These are phyloP conservation scores for Cicer chorassanicum DNA, from an alignment of 306 rosid species.

Conservation along the genomic window DNA sequence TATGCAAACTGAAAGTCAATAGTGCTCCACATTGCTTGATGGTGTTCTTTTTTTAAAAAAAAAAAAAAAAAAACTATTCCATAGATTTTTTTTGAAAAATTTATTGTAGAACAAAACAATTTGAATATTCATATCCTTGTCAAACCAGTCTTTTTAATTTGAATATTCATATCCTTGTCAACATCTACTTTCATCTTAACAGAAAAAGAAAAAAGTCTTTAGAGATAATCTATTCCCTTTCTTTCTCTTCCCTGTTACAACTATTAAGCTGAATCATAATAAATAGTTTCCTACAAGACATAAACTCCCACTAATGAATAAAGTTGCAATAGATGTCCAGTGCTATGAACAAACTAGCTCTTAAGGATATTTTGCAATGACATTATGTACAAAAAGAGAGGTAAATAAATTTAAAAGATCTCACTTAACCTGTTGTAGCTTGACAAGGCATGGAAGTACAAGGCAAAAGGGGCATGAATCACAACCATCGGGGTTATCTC, in stretches of 20 bases:
- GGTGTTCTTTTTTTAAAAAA: too few species aligned
- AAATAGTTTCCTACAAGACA: constrained; percentile 33
- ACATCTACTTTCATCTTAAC: constrained; percentile 29
- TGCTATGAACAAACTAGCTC: constrained; percentile 25
- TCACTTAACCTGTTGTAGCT: constrained; percentile 87
- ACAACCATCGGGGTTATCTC: constrained; percentile 87
- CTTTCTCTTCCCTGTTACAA: constrained; percentile 30
- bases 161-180: constrained; percentile 19
- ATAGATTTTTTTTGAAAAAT: too few species aligned
- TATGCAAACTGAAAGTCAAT: constrained; percentile 23
- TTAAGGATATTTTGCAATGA: constrained; percentile 29
- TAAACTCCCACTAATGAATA: constrained; percentile 24
- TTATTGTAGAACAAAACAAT: too few species aligned
- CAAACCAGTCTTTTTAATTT: constrained; percentile 4
- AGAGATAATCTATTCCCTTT: neutral
- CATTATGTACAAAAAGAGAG: constrained; percentile 24
- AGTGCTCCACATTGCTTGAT: constrained; percentile 7
- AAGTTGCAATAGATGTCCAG: constrained; percentile 19
- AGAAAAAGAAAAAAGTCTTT: constrained; percentile 13
- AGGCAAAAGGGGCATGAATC: constrained; percentile 95
- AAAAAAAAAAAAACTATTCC: too few species aligned
- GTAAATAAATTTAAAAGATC: constrained; percentile 35
- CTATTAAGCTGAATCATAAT: constrained; percentile 31
- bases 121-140: too few species aligned
- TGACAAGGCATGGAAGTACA: constrained; percentile 95